phyloP scores from a whole-genome alignment of 805 yeast species.

The Monosporozyma siamensis region DNA sequence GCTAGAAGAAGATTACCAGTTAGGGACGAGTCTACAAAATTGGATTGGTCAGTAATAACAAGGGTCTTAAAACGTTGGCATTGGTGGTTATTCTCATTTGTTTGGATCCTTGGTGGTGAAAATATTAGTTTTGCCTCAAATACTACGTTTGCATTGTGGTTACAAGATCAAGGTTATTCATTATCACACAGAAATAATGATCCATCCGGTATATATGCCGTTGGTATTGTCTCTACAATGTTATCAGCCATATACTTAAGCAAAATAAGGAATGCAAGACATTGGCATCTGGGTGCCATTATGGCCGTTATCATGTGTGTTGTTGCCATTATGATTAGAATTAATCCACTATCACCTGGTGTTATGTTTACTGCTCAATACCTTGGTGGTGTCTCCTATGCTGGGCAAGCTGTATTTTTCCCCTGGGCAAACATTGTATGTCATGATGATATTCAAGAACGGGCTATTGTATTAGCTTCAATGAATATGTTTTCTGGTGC shows the following conservation, averaged over 20 bases:
- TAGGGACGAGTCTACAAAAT: constrained; percentile 31
- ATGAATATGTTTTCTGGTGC: constrained; percentile 59
- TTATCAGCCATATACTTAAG: constrained; percentile 38
- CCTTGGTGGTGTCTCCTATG: constrained; percentile 43
- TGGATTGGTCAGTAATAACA: constrained; percentile 33
- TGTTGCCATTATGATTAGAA: constrained; percentile 39
- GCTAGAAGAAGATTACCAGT: constrained; percentile 38
- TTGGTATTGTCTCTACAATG: constrained; percentile 41
- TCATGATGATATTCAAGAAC: constrained; percentile 49
- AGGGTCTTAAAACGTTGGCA: constrained; percentile 47
- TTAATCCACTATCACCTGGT: constrained; percentile 32
- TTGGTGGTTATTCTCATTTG: constrained; percentile 43
- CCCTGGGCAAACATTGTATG: constrained; percentile 58
- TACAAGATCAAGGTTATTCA: constrained; percentile 34
- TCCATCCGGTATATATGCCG: constrained; percentile 48
- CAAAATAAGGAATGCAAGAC: constrained; percentile 34
- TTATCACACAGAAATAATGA: constrained; percentile 39
- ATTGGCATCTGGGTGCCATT: constrained; percentile 42
- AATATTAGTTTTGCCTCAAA: constrained; percentile 40
- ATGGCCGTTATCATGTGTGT: constrained; percentile 36
- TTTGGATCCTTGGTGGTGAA: constrained; percentile 45
- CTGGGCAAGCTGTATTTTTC: constrained; percentile 52
- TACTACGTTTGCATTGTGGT: constrained; percentile 41
- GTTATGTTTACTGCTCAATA: constrained; percentile 48
- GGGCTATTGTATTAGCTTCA: constrained; percentile 55